These are phyloP conservation scores for Pythium sukuiense DNA, from an alignment of 352 stramenopile species.

Conservation along the genomic window DNA sequence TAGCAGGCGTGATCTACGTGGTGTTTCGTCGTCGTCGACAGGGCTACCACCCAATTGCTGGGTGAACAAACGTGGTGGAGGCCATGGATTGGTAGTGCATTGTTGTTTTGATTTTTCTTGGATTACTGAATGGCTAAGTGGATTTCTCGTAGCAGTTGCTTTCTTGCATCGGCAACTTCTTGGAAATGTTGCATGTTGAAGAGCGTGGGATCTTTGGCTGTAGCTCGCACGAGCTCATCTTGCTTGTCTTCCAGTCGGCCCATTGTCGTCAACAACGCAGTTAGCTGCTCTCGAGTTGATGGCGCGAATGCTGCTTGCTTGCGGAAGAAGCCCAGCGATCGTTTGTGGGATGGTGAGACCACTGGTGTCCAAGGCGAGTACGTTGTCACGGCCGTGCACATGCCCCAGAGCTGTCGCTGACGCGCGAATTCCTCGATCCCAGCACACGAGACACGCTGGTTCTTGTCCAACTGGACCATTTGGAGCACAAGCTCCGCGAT, in stretches of 20 bases:
- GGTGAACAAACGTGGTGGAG: not conserved
- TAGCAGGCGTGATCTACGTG: constrained; percentile 40
- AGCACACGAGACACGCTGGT: constrained; percentile 40
- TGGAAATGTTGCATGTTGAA: not conserved
- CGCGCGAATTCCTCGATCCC: constrained; percentile 42
- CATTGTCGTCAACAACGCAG: not conserved
- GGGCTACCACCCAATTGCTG: constrained; percentile 55
- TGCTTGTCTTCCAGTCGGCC: constrained; percentile 11
- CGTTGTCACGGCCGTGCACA: constrained; percentile 4
- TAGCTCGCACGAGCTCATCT: constrained; percentile 12
- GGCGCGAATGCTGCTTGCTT: not conserved
- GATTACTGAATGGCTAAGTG: constrained; percentile 3
- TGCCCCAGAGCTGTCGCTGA: constrained; percentile 9
- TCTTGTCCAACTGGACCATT: constrained; percentile 53
- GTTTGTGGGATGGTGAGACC: not conserved
- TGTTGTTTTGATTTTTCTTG: not conserved
- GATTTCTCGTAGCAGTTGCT: constrained; percentile 1
- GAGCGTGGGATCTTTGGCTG: not conserved
- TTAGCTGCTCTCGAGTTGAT: not conserved
- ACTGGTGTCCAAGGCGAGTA: constrained; percentile 7
- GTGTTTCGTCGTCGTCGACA: constrained; percentile 41
- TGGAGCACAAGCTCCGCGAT: constrained; percentile 44
- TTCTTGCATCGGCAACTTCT: constrained; percentile 3
- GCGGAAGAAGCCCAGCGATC: not conserved
- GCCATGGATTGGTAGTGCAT: not conserved